These are phyloP conservation scores for Pulveroboletus sp. DNA, from an alignment of 768 basidiomycete genomes.

Conservation along the genomic window DNA sequence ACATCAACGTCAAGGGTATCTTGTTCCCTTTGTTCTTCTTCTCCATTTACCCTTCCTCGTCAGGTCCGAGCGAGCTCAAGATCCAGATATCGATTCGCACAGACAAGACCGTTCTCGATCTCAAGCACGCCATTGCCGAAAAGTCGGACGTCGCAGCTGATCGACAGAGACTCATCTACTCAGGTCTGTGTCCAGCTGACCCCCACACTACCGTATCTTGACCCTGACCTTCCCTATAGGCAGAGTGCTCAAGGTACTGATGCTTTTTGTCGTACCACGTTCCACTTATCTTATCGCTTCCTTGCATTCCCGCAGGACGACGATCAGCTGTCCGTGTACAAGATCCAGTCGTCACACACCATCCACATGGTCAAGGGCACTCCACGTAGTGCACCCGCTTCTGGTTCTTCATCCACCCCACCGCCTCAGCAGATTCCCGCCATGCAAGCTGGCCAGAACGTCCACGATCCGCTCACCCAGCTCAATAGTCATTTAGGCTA, in stretches of 20 bases:
- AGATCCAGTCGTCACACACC: slow-evolving; percentile 85
- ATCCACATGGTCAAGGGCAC: slow-evolving; percentile 93
- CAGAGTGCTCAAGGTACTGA: slow-evolving; percentile 63
- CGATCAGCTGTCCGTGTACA: slow-evolving; percentile 76
- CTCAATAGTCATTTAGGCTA: slow-evolving; percentile 75
- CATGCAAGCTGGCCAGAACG: slow-evolving; percentile 91
- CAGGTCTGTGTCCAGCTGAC: slow-evolving; percentile 46
- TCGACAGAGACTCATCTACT: slow-evolving; percentile 88
- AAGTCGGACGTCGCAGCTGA: slow-evolving; percentile 85
- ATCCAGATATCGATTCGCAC: slow-evolving; percentile 77
- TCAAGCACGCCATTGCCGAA: slow-evolving; percentile 85
- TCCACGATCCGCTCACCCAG: slow-evolving; percentile 78
- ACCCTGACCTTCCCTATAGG: slow-evolving; percentile 34
- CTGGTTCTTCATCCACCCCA: slow-evolving; percentile 39
- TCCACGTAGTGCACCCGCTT: slow-evolving; percentile 36
- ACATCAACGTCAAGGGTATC: slow-evolving; percentile 67
- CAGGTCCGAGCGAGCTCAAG: slow-evolving; percentile 90
- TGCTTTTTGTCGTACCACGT: background rate
- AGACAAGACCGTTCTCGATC: slow-evolving; percentile 82
- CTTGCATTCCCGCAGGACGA: slow-evolving; percentile 54
- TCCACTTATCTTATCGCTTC: slow-evolving; percentile 5
- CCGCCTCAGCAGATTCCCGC: slow-evolving; percentile 52
- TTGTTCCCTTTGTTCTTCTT: background rate
- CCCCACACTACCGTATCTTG: background rate
- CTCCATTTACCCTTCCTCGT: background rate